Base-by-base conservation (phyloP, 345 rosid species). In the Barbarea vulgaris region DNA sequence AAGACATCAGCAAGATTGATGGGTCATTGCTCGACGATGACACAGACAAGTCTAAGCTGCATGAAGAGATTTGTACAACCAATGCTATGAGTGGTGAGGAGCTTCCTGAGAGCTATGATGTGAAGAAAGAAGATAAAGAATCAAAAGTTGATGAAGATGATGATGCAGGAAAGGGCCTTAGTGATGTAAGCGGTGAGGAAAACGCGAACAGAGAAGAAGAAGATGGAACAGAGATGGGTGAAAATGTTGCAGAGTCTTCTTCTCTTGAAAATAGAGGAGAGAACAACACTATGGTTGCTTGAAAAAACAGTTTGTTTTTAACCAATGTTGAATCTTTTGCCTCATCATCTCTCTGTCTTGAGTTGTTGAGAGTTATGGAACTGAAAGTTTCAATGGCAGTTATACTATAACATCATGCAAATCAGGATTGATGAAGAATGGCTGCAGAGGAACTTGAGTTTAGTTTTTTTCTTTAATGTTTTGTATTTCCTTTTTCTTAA, bases 111-210 rank as follows among this genome's bases (percentile, higher is more conserved):
- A 24, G 77, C 47, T 70, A 67, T 74, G 85, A 80, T 57, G 69
- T 76, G 31, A 69, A 77, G 69, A 72, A 69, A 71, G 91, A 79
- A 47, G 72, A 65, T 69, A 76, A 62, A 46, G 81, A 84, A 37
- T 81, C 83, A 17, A 77, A 74, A 69, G 70, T 74, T 62, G 71
- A 44, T 60, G 74, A 72, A 10, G 4, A 46, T 46, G 41, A 53
- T 53, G 71, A 36, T 53, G 69, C 65, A 59, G 57, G 27, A 17
- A 71, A 72, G 39, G 69, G 28, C 2, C 22, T 33, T 37, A 66
- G 59, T 51, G 76, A 51, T 75, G 47, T 57, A 4, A 64, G 54
- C 17, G 60, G 69, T 57, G 78, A 67, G 33, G 81, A 34, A 52
- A 74, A 53, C 30, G 60, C 3, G 4, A 69, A 54, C 58, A 61